A percentile compares a stretch with the other conserved stretches of the same genome.
These are phyloP conservation scores for Aristolochia fimbriata DNA, from an alignment of 164 flowering plant genomes.

Conservation along the genomic window DNA sequence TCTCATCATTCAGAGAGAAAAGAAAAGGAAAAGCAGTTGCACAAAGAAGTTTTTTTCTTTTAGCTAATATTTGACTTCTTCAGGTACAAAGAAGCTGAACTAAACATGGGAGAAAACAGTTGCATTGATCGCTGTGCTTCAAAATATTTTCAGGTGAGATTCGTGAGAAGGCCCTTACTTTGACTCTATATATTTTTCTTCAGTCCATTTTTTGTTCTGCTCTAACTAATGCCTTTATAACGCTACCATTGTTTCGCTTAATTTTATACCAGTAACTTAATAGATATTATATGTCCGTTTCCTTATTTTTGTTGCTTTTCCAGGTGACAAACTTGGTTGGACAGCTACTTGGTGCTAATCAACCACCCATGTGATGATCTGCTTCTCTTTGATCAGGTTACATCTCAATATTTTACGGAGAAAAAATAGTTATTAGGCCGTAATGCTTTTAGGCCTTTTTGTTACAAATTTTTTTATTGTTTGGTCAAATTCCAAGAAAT, in stretches of 20 bases:
- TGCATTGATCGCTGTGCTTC: constrained; percentile 98
- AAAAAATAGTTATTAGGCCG: too few species aligned
- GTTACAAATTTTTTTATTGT: too few species aligned
- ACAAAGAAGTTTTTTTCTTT: background rate
- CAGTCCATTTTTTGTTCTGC: too few species aligned
- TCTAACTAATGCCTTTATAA: too few species aligned
- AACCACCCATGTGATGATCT: background rate
- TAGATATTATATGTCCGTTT: too few species aligned
- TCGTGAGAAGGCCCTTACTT: background rate
- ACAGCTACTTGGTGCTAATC: constrained; percentile 4
- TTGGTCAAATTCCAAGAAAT: too few species aligned
- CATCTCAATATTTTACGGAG: too few species aligned
- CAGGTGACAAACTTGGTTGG: constrained; percentile 2
- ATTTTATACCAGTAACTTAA: too few species aligned
- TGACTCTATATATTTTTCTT: too few species aligned
- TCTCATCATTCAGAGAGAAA: background rate
- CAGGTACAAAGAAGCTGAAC: constrained; percentile 92
- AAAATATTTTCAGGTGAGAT: constrained; percentile 95
- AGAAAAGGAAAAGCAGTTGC: background rate
- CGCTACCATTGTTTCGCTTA: too few species aligned
- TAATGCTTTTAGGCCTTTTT: too few species aligned
- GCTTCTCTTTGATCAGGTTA: constrained; percentile 9
- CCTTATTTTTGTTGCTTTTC: background rate
- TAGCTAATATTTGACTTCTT: background rate
- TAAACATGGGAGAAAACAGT: constrained; percentile 95